A percentile compares a stretch with the other conserved stretches of the same genome.
Evolutionary conservation across 345 rosid species (phyloP).

Genomic region (Camelina neglecta): DNA sequence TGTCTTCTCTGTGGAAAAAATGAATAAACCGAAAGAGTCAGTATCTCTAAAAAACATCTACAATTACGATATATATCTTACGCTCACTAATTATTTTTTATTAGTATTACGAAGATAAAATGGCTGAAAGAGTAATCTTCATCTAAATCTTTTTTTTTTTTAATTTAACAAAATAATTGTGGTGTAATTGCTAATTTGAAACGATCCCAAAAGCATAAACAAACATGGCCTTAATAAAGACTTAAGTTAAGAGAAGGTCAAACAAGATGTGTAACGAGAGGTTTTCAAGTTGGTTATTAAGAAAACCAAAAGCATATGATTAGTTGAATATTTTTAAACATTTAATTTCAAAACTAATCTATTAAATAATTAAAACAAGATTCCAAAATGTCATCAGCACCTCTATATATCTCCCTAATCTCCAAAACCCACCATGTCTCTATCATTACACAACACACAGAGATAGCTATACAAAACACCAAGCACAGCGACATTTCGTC

Average conservation of each 20-base stretch:
- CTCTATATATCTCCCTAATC: conserved; percentile 40
- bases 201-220: conserved; percentile 34
- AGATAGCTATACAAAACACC: conserved; percentile 12
- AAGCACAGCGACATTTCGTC: conserved; percentile 1
- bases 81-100: not conserved
- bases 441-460: conserved; percentile 36
- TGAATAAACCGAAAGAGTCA: not conserved
- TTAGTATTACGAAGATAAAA: not conserved
- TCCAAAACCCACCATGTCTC: conserved; percentile 39
- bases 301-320: conserved; percentile 41
- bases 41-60: not conserved
- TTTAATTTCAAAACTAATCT: conserved; percentile 25
- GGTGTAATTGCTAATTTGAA: conserved; percentile 17
- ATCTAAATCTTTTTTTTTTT: not conserved
- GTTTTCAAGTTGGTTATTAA: conserved; percentile 40
- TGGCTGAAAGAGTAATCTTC: not conserved
- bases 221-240: conserved; percentile 32
- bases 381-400: conserved; percentile 35
- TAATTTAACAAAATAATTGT: not conserved
- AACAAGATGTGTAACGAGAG: conserved; percentile 24
- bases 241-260: conserved; percentile 37
- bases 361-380: conserved; percentile 29
- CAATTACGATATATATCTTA: not conserved
- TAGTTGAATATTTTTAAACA: conserved; percentile 28
- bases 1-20: not conserved